phyloP scores from a whole-genome alignment of 1,139 yeast genomes.

The Sugiyamaella paludigena region DNA sequence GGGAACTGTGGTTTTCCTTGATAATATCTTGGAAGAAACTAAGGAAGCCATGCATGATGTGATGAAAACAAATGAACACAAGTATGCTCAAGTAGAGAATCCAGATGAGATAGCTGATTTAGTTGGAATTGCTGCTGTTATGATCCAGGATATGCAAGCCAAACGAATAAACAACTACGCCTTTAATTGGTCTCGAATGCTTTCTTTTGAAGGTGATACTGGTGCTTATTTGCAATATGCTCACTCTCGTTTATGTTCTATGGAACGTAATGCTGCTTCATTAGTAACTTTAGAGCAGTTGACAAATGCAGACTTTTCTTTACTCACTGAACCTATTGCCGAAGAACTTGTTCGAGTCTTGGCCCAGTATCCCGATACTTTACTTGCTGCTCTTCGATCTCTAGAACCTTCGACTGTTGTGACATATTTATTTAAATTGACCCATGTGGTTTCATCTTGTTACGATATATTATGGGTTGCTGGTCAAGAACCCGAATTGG shows the following conservation, averaged over 20 bases:
- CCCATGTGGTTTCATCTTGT: slow-evolving; percentile 93
- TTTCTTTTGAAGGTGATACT: slow-evolving; percentile 98
- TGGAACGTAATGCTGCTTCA: slow-evolving; percentile 72
- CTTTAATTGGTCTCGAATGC: slow-evolving; percentile 98
- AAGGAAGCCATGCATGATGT: slow-evolving; percentile 96
- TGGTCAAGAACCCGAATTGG: slow-evolving; percentile 87
- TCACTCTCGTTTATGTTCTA: slow-evolving; percentile 93
- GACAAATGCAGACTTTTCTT: slow-evolving; percentile 60
- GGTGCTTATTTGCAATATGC: slow-evolving; percentile 99
- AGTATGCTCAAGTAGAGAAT: slow-evolving; percentile 89
- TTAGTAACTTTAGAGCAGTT: slow-evolving; percentile 42
- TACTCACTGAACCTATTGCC: slow-evolving; percentile 77
- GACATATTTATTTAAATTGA: slow-evolving; percentile 85
- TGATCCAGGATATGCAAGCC: slow-evolving; percentile 99
- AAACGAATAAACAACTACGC: slow-evolving; percentile 95
- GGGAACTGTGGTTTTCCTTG: slow-evolving; percentile 97
- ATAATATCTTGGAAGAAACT: slow-evolving; percentile 89
- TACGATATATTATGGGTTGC: slow-evolving; percentile 97
- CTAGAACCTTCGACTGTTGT: slow-evolving; percentile 94
- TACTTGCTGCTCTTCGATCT: slow-evolving; percentile 79
- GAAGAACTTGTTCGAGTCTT: slow-evolving; percentile 69
- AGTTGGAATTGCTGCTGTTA: slow-evolving; percentile 94
- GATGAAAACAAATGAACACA: slow-evolving; percentile 88
- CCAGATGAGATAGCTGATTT: slow-evolving; percentile 96
- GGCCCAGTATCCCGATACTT: slow-evolving; percentile 88